A percentile compares a stretch with the other conserved stretches of the same genome.
Evolutionary conservation across 352 stramenopile species (phyloP).

Genomic region (Phytophthora syringae): DNA sequence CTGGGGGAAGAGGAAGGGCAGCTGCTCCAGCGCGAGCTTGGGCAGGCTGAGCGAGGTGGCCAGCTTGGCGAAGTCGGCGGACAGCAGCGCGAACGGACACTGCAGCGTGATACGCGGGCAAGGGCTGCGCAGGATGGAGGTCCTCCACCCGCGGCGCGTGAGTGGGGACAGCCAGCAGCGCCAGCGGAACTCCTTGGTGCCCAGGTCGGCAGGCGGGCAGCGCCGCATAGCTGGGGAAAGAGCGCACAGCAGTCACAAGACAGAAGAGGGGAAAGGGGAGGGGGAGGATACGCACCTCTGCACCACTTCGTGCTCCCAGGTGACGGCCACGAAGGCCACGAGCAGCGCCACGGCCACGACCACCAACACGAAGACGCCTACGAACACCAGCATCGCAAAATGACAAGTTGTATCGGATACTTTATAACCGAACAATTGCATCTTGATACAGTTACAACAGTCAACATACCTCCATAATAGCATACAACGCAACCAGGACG

Average conservation of each 20-base stretch:
- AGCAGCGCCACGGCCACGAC: no score
- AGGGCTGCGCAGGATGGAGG: conserved; percentile 52
- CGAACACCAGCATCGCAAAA: conserved; percentile 26
- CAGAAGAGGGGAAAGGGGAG: neutral
- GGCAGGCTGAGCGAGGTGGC: conserved; percentile 75
- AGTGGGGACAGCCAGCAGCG: conserved; percentile 71
- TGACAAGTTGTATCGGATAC: no score
- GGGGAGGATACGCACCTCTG: conserved; percentile 42
- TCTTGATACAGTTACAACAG: no score
- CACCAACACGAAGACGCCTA: conserved; percentile 57
- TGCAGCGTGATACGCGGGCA: conserved; percentile 82
- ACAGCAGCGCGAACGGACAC: conserved; percentile 71
- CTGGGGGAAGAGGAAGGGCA: conserved; percentile 84
- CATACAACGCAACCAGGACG: no score
- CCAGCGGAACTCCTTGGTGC: conserved; percentile 83
- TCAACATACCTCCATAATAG: no score
- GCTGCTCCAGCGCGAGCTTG: conserved; percentile 66
- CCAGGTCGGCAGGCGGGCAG: conserved; percentile 76
- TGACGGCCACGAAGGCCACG: conserved; percentile 74
- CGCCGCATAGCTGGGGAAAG: conserved; percentile 46
- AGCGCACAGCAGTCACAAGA: neutral
- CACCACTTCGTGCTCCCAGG: conserved; percentile 82
- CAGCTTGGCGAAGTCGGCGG: conserved; percentile 83
- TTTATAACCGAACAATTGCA: no score
- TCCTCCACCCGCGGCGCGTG: conserved; percentile 65